Evolutionary conservation across 768 basidiomycete genomes (phyloP), one percentile per base, ranked within the genome.

Genomic region (Hydnum rufescens): DNA sequence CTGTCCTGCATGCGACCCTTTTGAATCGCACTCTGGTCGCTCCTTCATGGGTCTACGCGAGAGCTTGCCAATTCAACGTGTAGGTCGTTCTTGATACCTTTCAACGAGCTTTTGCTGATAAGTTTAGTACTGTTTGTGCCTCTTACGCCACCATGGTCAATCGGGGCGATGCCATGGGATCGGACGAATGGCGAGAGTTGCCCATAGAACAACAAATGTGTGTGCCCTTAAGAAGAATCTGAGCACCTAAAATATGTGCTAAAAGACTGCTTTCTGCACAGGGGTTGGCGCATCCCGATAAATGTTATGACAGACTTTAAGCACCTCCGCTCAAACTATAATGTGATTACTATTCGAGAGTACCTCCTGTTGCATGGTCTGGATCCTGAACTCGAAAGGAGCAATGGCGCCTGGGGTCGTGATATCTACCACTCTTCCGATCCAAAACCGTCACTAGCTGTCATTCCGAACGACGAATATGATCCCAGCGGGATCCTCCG

Each of bases 11-110:
- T 44, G 69, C 71, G 18, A 56, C 59, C 26, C 57, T 71, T 3
- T 62, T 71, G 42, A 70, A 70, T 57, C 66, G 71, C 43, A 69
- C 68, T 2, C 63, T 68, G 49, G 60, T 72, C 36, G 49, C 72
- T 39, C 71, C 71, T 3, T 66, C 71, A 1, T 68, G 64, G 54
- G 64, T 72, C 49, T 72, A 73, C 36, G 70, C 70, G 8, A 67
- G 71, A 48, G 63, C 65, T 1, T 72, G 71, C 58, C 68, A 70
- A 55, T 70, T 64, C 52, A 61, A 63, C 42, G 62, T 64, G 66
- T 66, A 54, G 31, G 67, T 58, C 28, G 16, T 34, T 22, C 36
- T 47, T 13, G 44, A 13, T 47, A 13, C 8, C 25, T 47, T 25
- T 8, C 8, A 26, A 16, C 44, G 13, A 26, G 13, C 44, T 28